Conservation (phyloP, 495 filamentous ascomycete genomes). For the Thermothielavioides terrestris region DNA sequence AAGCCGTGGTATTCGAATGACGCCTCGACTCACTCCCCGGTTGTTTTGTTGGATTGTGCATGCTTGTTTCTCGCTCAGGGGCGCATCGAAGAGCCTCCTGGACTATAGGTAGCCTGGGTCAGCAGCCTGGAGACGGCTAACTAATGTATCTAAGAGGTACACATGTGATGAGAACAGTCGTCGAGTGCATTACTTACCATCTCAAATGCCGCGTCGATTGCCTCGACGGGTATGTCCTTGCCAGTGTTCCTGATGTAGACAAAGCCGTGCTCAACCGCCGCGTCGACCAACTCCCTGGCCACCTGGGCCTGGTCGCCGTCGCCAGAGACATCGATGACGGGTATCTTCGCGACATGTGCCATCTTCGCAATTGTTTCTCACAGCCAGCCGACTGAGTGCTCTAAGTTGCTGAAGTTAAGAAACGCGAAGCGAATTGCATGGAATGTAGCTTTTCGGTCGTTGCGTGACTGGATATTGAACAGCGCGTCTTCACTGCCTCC, state of each 20-base stretch:
- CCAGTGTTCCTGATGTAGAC: conserved; percentile 70
- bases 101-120: conserved; percentile 56
- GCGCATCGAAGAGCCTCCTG: conserved; percentile 65
- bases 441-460: no score
- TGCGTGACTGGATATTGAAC: no score
- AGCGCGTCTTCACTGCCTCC: no score
- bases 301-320: conserved; percentile 44
- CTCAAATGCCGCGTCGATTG: conserved; percentile 66
- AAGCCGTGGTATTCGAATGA: not conserved
- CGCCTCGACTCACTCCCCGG: conserved; percentile 42
- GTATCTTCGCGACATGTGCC: conserved; percentile 51
- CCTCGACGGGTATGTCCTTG: conserved; percentile 53
- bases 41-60: conserved; percentile 73
- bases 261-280: conserved; percentile 75
- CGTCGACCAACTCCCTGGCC: conserved; percentile 66
- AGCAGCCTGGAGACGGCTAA: no score
- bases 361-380: no score
- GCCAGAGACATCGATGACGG: conserved; percentile 70
- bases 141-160: no score
- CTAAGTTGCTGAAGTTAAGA: no score
- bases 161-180: no score
- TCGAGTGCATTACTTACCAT: no score
- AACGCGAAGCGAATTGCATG: no score
- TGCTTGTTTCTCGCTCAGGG: conserved; percentile 59
- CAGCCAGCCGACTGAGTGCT: no score